Conservation (phyloP, 106 monocot species). For the Cymbidium sinense region DNA sequence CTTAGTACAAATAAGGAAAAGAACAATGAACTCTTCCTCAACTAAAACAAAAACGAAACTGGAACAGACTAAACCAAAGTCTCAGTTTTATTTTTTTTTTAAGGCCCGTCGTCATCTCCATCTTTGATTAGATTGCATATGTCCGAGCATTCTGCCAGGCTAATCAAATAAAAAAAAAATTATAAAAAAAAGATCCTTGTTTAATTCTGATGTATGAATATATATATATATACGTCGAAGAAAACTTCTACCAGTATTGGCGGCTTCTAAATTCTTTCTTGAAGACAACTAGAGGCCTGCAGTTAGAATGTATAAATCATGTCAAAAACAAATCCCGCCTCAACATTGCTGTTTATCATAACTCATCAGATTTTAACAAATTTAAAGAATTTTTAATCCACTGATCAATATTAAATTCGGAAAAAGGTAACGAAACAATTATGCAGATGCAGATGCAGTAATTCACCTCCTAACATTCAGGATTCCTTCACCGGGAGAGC, state of each 20-base stretch:
- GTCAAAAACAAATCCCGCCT: too few relatives aligned
- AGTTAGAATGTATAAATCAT: neutral
- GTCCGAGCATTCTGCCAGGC: constrained; percentile 86
- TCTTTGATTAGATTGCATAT: constrained; percentile 94
- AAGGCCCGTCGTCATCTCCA: constrained; percentile 88
- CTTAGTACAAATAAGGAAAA: too few relatives aligned
- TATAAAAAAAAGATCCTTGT: neutral
- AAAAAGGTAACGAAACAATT: too few relatives aligned
- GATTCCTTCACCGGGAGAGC: constrained; percentile 86
- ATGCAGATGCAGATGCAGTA: neutral
- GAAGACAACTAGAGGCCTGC: constrained; percentile 93
- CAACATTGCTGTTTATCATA: too few relatives aligned
- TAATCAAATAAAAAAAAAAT: constrained; percentile 14
- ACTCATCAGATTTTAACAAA: too few relatives aligned
- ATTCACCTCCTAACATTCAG: constrained; percentile 71
- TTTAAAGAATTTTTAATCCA: too few relatives aligned
- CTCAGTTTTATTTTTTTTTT: too few relatives aligned
- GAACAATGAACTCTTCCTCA: too few relatives aligned
- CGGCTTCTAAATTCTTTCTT: constrained; percentile 83
- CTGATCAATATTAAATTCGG: too few relatives aligned
- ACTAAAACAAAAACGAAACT: too few relatives aligned
- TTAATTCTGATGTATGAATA: neutral
- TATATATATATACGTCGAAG: neutral
- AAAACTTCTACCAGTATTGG: constrained; percentile 66
- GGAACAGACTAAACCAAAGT: too few relatives aligned